phyloP scores from a whole-genome alignment of 1,284 basidiomycete species.

The Sporisorium exsertum region DNA sequence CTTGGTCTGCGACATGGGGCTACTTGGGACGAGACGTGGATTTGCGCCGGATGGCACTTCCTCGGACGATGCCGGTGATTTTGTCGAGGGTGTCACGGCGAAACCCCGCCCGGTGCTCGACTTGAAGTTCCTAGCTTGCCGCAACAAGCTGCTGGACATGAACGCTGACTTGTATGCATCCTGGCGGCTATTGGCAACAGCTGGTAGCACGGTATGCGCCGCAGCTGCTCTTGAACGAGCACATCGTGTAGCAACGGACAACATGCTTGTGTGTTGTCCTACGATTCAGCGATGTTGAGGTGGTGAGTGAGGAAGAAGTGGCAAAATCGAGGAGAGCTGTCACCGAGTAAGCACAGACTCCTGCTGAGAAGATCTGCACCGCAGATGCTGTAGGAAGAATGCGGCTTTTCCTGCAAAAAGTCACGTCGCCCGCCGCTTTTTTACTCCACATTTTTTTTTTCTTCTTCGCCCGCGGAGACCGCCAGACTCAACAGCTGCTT shows the following conservation, averaged over 20 bases:
- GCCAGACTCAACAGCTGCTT: not conserved
- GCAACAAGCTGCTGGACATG: not conserved
- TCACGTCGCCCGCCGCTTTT: not conserved
- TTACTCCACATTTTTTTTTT: slow-evolving; percentile 6
- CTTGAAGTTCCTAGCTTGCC: slow-evolving; percentile 2
- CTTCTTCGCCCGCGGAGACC: slow-evolving; percentile 8
- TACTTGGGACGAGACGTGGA: slow-evolving; percentile 21
- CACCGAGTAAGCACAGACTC: not conserved
- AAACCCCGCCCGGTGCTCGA: not conserved
- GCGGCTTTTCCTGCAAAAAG: not conserved
- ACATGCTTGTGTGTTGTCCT: not conserved
- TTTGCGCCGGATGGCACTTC: slow-evolving; percentile 6
- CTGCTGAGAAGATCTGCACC: not conserved
- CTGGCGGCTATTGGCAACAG: not conserved
- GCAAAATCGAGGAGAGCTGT: not conserved
- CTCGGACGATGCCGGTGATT: slow-evolving; percentile 7
- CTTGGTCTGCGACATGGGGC: slow-evolving; percentile 17
- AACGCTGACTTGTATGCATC: not conserved
- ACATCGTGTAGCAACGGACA: not conserved
- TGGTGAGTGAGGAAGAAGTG: too few species aligned
- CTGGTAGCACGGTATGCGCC: not conserved
- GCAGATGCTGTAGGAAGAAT: not conserved
- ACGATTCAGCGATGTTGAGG: not conserved
- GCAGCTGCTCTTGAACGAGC: not conserved
- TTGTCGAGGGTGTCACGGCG: not conserved